Percentiles rank a stretch among this genome's conserved stretches.
phyloP scores from a whole-genome alignment of 352 stramenopile genomes.

The Globisporangium orthogonon region DNA sequence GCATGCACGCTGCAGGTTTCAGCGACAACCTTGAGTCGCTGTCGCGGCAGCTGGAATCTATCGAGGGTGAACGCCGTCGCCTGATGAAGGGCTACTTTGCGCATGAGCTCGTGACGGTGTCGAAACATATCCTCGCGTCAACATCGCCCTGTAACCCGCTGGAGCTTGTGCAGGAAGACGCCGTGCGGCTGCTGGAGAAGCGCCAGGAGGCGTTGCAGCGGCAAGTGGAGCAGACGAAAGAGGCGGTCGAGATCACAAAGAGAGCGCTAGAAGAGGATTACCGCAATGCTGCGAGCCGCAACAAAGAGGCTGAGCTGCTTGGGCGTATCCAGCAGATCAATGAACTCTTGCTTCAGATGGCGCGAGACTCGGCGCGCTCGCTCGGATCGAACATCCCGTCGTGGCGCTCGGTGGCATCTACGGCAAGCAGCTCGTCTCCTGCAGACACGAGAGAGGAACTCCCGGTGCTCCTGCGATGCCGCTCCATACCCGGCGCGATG shows the following conservation, averaged over 20 bases:
- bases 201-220: slow-evolving; percentile 17
- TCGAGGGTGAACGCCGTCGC: slow-evolving; percentile 27
- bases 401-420: slow-evolving; percentile 3
- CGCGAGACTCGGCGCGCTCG: not conserved
- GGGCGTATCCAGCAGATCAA: slow-evolving; percentile 18
- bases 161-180: slow-evolving; percentile 38
- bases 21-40: not conserved
- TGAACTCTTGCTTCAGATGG: slow-evolving; percentile 1
- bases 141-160: not conserved
- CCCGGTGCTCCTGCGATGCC: slow-evolving; percentile 24
- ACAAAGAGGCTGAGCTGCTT: slow-evolving; percentile 15
- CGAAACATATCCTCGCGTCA: slow-evolving; percentile 1
- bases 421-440: not conserved
- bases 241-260: slow-evolving; percentile 26
- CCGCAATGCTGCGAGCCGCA: not conserved
- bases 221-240: slow-evolving; percentile 22
- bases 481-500: slow-evolving; percentile 20
- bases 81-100: slow-evolving; percentile 23
- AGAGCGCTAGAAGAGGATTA: slow-evolving; percentile 3
- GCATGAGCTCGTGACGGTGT: slow-evolving; percentile 25
- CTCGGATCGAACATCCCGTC: not conserved
- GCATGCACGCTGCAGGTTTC: slow-evolving; percentile 8
- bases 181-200: slow-evolving; percentile 22
- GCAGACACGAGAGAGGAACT: not conserved
- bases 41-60: slow-evolving; percentile 7